These are phyloP conservation scores for Aspergillus carlsbadensis DNA, from an alignment of 495 filamentous ascomycete species.

Conservation along the genomic window DNA sequence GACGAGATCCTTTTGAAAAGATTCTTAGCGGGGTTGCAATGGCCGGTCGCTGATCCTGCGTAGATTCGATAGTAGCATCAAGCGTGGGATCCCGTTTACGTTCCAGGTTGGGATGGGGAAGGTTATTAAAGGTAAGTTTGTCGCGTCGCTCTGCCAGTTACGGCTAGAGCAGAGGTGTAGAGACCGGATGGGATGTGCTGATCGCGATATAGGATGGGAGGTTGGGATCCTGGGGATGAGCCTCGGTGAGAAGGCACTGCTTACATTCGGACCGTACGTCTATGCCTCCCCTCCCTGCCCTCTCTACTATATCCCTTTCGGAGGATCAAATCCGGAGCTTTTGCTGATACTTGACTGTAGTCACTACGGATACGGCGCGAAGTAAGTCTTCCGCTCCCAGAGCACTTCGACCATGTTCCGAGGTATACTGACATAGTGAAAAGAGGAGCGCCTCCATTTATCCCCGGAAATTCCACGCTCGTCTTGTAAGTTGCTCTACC, in stretches of 20 bases:
- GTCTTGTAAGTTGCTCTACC: slow-evolving; percentile 19
- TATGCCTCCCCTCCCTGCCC: not conserved
- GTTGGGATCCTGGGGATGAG: slow-evolving; percentile 24
- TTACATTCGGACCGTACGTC: slow-evolving; percentile 26
- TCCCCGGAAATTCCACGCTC: slow-evolving; percentile 21
- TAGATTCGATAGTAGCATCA: slow-evolving; percentile 28
- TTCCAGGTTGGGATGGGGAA: slow-evolving; percentile 22
- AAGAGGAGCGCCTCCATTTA: slow-evolving; percentile 22
- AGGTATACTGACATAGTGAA: not conserved
- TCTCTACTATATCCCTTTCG: not conserved
- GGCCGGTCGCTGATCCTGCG: not conserved
- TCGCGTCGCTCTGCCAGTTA: not conserved
- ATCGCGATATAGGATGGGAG: slow-evolving; percentile 19
- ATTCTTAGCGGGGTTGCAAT: no score
- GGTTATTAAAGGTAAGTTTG: slow-evolving; percentile 20
- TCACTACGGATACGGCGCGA: slow-evolving; percentile 24
- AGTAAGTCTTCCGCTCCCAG: slow-evolving; percentile 8
- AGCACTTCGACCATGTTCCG: no score
- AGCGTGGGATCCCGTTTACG: slow-evolving; percentile 20
- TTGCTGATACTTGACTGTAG: slow-evolving; percentile 8
- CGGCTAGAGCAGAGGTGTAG: no score
- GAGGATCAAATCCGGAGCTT: not conserved
- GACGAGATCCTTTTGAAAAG: no score
- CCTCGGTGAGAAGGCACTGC: slow-evolving; percentile 22
- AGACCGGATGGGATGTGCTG: no score